Evolutionary conservation across 495 filamentous ascomycete genomes (phyloP), one percentile per base, ranked within the genome.

Genomic region (Aspergillus coremiiformis): DNA sequence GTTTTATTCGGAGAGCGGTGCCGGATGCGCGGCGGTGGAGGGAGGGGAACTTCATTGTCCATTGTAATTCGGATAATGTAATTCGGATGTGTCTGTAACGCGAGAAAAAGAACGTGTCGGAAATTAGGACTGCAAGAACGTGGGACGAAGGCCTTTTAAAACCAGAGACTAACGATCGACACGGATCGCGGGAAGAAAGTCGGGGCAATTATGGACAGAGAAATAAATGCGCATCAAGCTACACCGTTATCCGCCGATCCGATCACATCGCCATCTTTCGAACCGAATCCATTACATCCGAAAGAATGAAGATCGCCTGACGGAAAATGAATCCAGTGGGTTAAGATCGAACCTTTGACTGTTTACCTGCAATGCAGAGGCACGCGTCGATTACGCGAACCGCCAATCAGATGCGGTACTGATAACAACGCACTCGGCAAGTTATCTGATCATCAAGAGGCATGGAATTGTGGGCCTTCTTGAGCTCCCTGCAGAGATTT

Each of bases 31-130:
- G 64, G 72, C 5, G 67, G 69, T 20, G 72, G 72, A 30, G 72
- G 72, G 14, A 75, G 69, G 19, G 72, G 71, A 24, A 73, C 44
- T 54, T 75, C 72, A 58, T 59, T 62, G 44, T 74, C 72, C 72
- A 74, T 75, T 55, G 24, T n/a, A 44, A 19, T 1, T 48, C 15
- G 35, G 22, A 15, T 41, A 2, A 5, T 5, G 12, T 37, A 15
- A 1, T 8, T 5, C 5, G 33, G 12, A n/a, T 11, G 3, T 30
- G 27, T 30, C 7, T 9, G 3, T 30, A 9, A n/a, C 17, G 29
- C 49, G 39, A 12, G 46, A 47, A 39, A 39, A 9, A n/a, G n/a
- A n/a, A n/a, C n/a, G 43, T 8, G 45, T 57, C 35, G 42, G 44
- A 29, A 22, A 41, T 27, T n/a, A 43, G 39, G 17, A 33, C 19